Conservation (phyloP, 192 early-diverging fungal species). For the Coemansia aciculifera region DNA sequence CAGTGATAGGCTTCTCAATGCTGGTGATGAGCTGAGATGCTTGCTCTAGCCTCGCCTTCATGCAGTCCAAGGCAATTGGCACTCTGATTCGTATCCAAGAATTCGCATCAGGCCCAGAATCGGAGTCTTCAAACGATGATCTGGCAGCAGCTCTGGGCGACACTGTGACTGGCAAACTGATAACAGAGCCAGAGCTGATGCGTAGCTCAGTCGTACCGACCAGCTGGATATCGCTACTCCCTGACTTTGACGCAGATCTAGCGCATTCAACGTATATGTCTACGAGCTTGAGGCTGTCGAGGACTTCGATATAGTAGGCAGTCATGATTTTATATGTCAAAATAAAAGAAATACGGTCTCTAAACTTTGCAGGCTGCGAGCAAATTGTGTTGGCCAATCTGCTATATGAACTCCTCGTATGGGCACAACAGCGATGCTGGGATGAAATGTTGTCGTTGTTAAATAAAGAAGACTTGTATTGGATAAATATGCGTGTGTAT, state of each 20-base stretch:
- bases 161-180: conserved; percentile 23
- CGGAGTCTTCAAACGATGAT: conserved; percentile 5
- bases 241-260: not conserved
- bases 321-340: conserved; percentile 12
- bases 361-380: not conserved
- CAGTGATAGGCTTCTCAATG: conserved; percentile 24
- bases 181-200: not conserved
- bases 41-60: conserved; percentile 7
- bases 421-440: not conserved
- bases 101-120: not conserved
- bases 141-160: conserved; percentile 11
- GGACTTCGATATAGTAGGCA: conserved; percentile 41
- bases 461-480: not conserved
- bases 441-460: not conserved
- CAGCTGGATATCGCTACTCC: not conserved
- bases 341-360: not conserved
- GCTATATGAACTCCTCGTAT: not conserved
- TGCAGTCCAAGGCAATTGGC: conserved; percentile 24
- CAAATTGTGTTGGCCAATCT: not conserved
- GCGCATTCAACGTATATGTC: conserved; percentile 36
- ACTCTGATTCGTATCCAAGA: conserved; percentile 39
- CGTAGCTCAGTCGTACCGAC: not conserved
- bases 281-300: conserved; percentile 42
- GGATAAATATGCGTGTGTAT: not conserved
- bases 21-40: conserved; percentile 27